Evolutionary conservation across 2,329 filamentous ascomycete genomes (phyloP), one percentile per base, ranked within the genome.

Genomic region (Teratosphaeria nubilosa): DNA sequence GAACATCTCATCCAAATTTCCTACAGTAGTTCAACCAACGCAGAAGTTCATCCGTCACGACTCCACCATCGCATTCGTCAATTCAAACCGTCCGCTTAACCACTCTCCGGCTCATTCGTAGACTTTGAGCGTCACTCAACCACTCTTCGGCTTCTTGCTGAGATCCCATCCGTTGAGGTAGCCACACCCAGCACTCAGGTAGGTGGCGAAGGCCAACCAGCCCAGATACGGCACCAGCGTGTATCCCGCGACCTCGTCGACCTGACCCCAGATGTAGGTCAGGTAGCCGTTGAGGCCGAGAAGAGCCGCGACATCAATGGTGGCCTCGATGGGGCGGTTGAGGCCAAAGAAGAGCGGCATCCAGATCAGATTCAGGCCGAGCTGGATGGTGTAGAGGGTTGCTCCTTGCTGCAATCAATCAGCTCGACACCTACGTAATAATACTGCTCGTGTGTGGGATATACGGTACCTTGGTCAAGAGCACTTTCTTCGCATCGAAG

Each of bases 301-400:
- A 9, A 96, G 78, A 0, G 85, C 80, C 30, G 88, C 74, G 55
- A 95, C 86, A 70, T 96, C 89, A 30, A 81, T 80, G 6, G 89
- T 84, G 3, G 91, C 91, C 68, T 84, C 82, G 56, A 86, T 79
- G 1, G 91, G 90, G 16, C 83, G 82, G 63, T 86, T 85, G 55
- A 86, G 70, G n/a, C 82, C 81, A 70, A 96, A 96, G 81, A 96
- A 96, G 11, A 96, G 81, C 13, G 92, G 92, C 82, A 91, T 96
- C 90, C 90, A 97, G 56, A 86, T 73, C 31, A 95, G 78, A 72
- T 96, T 96, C 55, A 96, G 79, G 11, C 81, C 88, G 6, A 96
- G 84, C 75, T 96, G 91, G 60, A 91, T 78, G 1, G 88, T 88
- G 77, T 96, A 96, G 31, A 96, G 80, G 0, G 87, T 89, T 59